phyloP scores from a whole-genome alignment of 306 rosid species.

The Nissolia schottii region DNA sequence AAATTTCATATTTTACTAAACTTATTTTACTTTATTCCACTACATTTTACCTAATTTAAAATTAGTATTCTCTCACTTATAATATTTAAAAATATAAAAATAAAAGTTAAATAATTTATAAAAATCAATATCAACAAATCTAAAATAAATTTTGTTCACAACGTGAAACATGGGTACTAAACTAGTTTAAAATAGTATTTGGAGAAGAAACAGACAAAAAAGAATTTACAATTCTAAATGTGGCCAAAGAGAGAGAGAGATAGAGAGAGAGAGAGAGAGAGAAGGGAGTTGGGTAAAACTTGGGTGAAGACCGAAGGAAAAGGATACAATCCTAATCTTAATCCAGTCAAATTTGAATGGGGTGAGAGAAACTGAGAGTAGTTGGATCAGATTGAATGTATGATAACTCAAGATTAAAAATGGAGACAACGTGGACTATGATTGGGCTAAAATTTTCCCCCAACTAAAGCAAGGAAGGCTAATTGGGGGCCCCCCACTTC shows the following conservation, averaged over 20 bases:
- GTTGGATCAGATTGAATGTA: neutral
- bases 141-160: too few relatives aligned
- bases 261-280: neutral
- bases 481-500: slow-evolving; percentile 8
- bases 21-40: too few relatives aligned
- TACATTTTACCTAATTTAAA: too few relatives aligned
- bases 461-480: neutral
- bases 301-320: neutral
- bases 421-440: neutral
- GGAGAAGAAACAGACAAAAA: too few relatives aligned
- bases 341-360: too few relatives aligned
- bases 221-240: neutral
- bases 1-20: too few relatives aligned
- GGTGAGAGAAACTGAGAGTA: neutral
- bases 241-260: neutral
- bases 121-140: too few relatives aligned
- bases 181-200: too few relatives aligned
- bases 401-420: neutral
- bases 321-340: neutral
- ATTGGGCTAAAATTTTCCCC: slow-evolving; percentile 19
- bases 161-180: too few relatives aligned
- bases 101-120: too few relatives aligned
- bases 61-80: too few relatives aligned
- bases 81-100: too few relatives aligned
- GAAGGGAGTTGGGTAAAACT: neutral